Evolutionary conservation across 352 stramenopile genomes (phyloP).

Genomic region (Aphanomyces invadans): DNA sequence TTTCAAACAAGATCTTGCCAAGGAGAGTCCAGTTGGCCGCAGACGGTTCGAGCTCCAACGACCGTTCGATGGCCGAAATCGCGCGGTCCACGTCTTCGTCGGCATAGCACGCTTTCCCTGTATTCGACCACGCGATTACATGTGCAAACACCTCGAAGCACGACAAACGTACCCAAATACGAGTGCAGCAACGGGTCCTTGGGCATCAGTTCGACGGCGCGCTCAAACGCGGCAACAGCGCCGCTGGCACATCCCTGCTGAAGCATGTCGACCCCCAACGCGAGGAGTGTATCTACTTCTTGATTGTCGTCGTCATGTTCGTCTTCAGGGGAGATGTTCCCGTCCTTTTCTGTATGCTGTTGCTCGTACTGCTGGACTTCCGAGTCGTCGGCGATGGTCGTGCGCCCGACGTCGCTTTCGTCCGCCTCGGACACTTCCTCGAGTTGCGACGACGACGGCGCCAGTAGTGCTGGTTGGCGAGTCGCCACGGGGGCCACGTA

Average conservation of each 20-base stretch:
- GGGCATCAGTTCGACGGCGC: conserved; percentile 74
- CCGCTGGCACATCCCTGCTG: conserved; percentile 69
- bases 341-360: not conserved
- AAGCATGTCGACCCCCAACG: conserved; percentile 71
- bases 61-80: conserved; percentile 49
- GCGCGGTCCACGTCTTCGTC: conserved; percentile 78
- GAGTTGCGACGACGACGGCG: not conserved
- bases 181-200: conserved; percentile 63
- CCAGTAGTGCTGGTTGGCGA: too few species aligned
- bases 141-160: too few species aligned
- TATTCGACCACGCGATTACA: too few species aligned
- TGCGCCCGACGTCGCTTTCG: conserved; percentile 57
- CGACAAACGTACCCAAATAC: conserved; percentile 53
- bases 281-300: conserved; percentile 80
- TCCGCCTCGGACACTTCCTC: conserved; percentile 29
- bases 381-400: conserved; percentile 35
- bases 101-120: conserved; percentile 64
- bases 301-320: conserved; percentile 11
- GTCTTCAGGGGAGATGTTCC: not conserved
- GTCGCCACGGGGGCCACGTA: conserved; percentile 1
- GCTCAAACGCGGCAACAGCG: conserved; percentile 72
- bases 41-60: conserved; percentile 63
- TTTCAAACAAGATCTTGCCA: conserved; percentile 83
- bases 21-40: conserved; percentile 76
- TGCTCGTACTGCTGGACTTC: not conserved